phyloP scores from a whole-genome alignment of 345 rosid species.

The Cardamine chenopodiifolia region DNA sequence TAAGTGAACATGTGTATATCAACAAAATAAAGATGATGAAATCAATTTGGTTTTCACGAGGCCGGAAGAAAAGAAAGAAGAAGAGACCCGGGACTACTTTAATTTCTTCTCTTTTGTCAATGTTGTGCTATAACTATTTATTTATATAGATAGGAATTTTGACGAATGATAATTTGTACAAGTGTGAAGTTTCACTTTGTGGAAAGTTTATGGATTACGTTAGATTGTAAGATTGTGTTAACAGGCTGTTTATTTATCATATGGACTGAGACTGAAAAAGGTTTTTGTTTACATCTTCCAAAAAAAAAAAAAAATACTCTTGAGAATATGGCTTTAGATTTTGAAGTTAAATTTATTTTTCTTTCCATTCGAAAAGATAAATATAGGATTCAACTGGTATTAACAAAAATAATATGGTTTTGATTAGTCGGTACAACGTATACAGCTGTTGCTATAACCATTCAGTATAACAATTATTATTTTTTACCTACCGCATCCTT shows the following conservation, averaged over 20 bases:
- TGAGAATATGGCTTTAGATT: background rate
- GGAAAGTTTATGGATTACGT: background rate
- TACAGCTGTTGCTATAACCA: background rate
- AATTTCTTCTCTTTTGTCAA: conserved; percentile 40
- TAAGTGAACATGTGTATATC: conserved; percentile 10
- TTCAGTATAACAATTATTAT: background rate
- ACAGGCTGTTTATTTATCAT: conserved; percentile 2
- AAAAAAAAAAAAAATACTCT: background rate
- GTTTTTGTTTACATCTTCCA: background rate
- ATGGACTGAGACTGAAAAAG: background rate
- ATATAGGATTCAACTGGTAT: background rate
- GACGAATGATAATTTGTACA: conserved; percentile 3
- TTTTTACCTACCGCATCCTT: background rate
- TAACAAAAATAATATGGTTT: background rate
- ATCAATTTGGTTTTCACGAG: conserved; percentile 44
- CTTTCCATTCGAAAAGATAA: background rate
- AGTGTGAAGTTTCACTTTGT: conserved; percentile 16
- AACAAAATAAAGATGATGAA: conserved; percentile 32
- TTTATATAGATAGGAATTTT: conserved; percentile 30
- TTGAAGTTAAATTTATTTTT: background rate
- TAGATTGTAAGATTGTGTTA: background rate
- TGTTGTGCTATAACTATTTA: conserved; percentile 19
- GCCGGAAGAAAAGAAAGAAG: conserved; percentile 40
- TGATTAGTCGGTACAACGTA: background rate
- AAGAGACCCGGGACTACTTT: conserved; percentile 40